Base-by-base conservation (phyloP, 2,329 filamentous ascomycete genomes). In the Rhynchosporium agropyri region DNA sequence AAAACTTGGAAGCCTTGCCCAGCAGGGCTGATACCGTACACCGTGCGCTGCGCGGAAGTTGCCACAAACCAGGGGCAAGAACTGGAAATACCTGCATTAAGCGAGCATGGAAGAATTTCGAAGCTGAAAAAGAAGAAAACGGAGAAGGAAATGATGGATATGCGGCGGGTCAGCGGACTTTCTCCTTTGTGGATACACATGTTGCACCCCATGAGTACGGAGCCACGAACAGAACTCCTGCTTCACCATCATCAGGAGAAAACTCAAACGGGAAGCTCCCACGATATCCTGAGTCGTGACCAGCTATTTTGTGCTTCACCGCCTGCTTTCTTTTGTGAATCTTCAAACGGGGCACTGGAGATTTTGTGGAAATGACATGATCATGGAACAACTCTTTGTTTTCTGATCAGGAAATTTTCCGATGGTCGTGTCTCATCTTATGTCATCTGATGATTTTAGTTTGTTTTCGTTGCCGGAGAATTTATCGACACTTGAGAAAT, bases 61-160 rank as follows among this genome's bases (percentile, higher is more conserved):
- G 20, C 51, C 51, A 54, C 36, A 54, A 29, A 54, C 36, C 20
- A 54, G 36, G 51, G 51, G 20, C 15, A 4, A 54, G 9, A 36
- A 15, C 4, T 33, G 8, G 51, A 31, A 49, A 42, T 46, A 46
- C n/a, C 5, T 46, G 43, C 43, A 46, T 3, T 10, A 20, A 26
- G 15, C 51, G 38, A 38, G 4, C 33, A 36, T 54, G 28, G 33
- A 28, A 20, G 33, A 40, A 54, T 15, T 54, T 54, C 3, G 51
- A 54, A 42, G 51, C 33, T 15, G 33, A 20, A 36, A 54, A 54
- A 33, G 40, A 54, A 33, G 36, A 42, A 20, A 20, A 42, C 51
- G 51, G 38, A 54, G 51, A 54, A 54, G 51, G 33, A 54, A 54
- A 54, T 40, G 51, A 54, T 54, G 51, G 36, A 36, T 54, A 42